Conservation (phyloP, 768 basidiomycete species). For the Lyophyllum decastes region DNA sequence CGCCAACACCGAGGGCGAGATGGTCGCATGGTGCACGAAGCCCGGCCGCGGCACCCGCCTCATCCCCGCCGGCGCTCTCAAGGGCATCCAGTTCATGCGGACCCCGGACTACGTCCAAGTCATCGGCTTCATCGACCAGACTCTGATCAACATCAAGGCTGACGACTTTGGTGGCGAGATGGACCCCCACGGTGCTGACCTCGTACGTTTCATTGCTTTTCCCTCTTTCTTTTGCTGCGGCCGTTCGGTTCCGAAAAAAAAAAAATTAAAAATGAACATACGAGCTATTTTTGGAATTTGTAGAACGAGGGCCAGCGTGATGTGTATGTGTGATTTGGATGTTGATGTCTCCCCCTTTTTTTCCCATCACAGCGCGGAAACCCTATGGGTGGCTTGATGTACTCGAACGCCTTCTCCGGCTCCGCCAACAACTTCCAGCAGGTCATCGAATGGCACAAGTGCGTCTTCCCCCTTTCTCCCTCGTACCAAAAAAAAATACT, state of each 20-base stretch:
- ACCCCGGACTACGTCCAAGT: constrained; percentile 59
- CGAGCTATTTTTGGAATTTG: background rate
- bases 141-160: constrained; percentile 43
- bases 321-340: background rate
- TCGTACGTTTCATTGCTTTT: constrained; percentile 6
- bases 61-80: constrained; percentile 70
- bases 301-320: background rate
- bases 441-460: constrained; percentile 63
- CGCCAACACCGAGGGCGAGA: constrained; percentile 65
- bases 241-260: background rate
- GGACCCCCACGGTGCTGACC: constrained; percentile 63
- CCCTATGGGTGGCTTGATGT: constrained; percentile 52
- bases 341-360: background rate
- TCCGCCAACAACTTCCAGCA: constrained; percentile 42
- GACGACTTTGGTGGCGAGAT: constrained; percentile 70
- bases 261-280: no score
- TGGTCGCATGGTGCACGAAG: constrained; percentile 77
- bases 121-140: constrained; percentile 61
- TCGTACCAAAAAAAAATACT: no score
- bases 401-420: constrained; percentile 22
- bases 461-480: background rate
- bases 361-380: constrained; percentile 63
- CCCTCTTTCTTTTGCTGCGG: background rate
- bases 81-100: constrained; percentile 58
- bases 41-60: constrained; percentile 68